Conservation (phyloP, 2,329 filamentous ascomycete genomes). For the Tolypocladium capitatum region DNA sequence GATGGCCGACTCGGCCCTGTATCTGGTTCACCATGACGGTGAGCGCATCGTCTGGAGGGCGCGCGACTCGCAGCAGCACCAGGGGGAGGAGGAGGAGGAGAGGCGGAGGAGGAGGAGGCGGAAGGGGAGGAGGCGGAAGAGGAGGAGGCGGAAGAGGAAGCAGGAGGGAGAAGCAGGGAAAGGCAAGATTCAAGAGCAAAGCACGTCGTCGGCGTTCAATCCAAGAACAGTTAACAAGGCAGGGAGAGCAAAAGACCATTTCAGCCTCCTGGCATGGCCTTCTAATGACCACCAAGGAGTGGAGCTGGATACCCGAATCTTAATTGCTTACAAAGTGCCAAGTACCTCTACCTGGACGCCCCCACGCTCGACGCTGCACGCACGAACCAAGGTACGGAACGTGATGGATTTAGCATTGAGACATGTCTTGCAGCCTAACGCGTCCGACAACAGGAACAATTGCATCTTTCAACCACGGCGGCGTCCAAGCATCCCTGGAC, state of each 20-base stretch:
- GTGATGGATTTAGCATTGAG: not conserved
- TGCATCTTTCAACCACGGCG: too few species aligned
- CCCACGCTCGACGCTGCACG: not conserved
- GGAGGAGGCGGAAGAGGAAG: not conserved
- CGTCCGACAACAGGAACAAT: not conserved
- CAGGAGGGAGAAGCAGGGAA: not conserved
- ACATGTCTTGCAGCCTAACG: not conserved
- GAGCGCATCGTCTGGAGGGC: not conserved
- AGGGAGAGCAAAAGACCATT: too few species aligned
- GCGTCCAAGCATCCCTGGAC: too few species aligned
- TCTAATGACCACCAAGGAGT: too few species aligned
- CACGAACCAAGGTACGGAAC: not conserved
- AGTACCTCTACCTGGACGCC: too few species aligned
- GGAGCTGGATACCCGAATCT: not conserved
- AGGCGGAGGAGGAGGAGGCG: not conserved
- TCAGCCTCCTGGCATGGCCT: not conserved
- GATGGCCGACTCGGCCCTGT: slow-evolving; percentile 18
- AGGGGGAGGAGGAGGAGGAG: not conserved
- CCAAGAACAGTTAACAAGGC: not conserved
- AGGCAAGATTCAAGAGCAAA: not conserved
- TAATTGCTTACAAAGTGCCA: too few species aligned
- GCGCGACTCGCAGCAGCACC: not conserved
- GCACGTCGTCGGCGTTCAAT: not conserved
- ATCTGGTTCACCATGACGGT: slow-evolving; percentile 16
- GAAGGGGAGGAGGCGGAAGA: not conserved